These are phyloP conservation scores for Lentinus polychrous DNA, from an alignment of 1,284 basidiomycete species.

Conservation along the genomic window DNA sequence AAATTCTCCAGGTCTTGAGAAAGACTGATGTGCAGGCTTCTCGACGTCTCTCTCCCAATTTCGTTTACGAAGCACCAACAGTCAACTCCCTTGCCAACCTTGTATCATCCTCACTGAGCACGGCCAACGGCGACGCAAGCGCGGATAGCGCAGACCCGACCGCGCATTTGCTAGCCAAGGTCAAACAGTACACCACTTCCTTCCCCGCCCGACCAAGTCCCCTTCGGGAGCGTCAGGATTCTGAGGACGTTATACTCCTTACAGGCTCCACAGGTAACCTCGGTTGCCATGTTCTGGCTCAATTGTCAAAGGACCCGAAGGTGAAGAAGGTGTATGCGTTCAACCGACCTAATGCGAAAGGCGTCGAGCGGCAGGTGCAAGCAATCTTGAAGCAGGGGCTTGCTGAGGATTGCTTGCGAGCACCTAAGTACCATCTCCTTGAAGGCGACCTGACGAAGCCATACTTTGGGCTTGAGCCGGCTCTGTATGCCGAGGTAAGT, in stretches of 20 bases:
- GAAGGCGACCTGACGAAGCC: constrained; percentile 7
- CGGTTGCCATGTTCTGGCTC: constrained; percentile 5
- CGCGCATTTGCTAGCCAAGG: constrained; percentile 8
- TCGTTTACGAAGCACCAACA: constrained; percentile 29
- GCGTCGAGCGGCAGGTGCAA: constrained; percentile 4
- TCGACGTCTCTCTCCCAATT: constrained; percentile 17
- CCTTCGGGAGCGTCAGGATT: background rate
- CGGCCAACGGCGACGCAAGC: background rate
- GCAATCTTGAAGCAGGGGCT: constrained; percentile 6
- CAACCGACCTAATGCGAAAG: constrained; percentile 2
- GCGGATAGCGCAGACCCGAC: background rate
- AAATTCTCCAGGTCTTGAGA: constrained; percentile 27
- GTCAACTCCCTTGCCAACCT: constrained; percentile 15
- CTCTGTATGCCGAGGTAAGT: constrained; percentile 3
- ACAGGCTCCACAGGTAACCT: constrained; percentile 4
- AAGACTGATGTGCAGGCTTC: constrained; percentile 10
- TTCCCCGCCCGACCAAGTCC: constrained; percentile 15
- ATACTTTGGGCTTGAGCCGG: constrained; percentile 6
- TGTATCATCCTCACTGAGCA: background rate
- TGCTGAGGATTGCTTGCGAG: constrained; percentile 1
- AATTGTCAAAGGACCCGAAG: constrained; percentile 41
- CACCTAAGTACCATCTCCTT: constrained; percentile 5
- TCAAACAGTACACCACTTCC: constrained; percentile 17
- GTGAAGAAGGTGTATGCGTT: constrained; percentile 9
- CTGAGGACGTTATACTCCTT: constrained; percentile 3